Percentiles rank a stretch among this genome's conserved stretches.
Conservation (phyloP, 2,329 filamentous ascomycete species). For the Talaromyces albobiverticillius region DNA sequence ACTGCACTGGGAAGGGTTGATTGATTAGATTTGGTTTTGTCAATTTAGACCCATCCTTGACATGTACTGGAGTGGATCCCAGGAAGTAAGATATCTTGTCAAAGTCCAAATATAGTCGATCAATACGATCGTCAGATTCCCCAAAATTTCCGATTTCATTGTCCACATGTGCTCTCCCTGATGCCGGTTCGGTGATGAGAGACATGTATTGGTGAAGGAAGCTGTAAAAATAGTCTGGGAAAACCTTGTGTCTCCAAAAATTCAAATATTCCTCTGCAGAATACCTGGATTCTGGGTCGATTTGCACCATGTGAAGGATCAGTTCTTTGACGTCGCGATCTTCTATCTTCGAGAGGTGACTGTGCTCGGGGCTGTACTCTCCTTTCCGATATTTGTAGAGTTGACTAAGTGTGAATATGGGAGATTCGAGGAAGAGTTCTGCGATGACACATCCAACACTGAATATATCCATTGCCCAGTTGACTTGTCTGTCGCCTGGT, state of each 20-base stretch:
- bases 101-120: conserved; percentile 89
- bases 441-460: conserved; percentile 96
- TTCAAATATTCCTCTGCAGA: conserved; percentile 91
- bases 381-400: conserved; percentile 90
- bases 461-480: conserved; percentile 98
- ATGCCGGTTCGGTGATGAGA: conserved; percentile 84
- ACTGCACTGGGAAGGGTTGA: conserved; percentile 64
- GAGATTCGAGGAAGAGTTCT: conserved; percentile 89
- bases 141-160: conserved; percentile 69
- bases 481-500: conserved; percentile 61
- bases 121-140: conserved; percentile 90
- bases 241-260: conserved; percentile 88
- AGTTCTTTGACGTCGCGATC: conserved; percentile 84
- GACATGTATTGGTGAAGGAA: conserved; percentile 98
- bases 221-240: conserved; percentile 94
- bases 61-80: conserved; percentile 63
- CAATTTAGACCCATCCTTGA: conserved; percentile 29
- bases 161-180: conserved; percentile 69
- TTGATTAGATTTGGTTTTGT: conserved; percentile 33
- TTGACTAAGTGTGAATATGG: conserved; percentile 96
- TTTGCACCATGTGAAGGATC: conserved; percentile 92
- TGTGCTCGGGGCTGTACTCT: conserved; percentile 83
- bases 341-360: conserved; percentile 79
- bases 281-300: conserved; percentile 87
- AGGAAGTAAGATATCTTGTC: conserved; percentile 97